A percentile compares a stretch with the other conserved stretches of the same genome.
These are phyloP conservation scores for Penicillium digitatum DNA, from an alignment of 2,329 filamentous ascomycete genomes.

Conservation along the genomic window DNA sequence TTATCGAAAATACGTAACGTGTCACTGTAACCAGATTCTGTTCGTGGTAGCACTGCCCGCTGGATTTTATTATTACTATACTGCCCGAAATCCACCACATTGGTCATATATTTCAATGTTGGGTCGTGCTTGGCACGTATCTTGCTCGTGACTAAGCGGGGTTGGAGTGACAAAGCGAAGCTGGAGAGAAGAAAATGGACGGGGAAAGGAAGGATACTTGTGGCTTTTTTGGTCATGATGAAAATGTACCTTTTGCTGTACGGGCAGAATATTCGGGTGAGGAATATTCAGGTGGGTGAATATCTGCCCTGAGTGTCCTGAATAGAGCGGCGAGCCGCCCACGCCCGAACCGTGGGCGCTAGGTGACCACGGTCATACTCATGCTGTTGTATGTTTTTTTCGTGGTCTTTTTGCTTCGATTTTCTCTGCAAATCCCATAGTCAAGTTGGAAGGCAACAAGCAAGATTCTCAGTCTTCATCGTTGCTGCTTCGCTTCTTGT, in stretches of 20 bases:
- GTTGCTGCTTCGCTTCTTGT: no score
- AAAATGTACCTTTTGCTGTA: not conserved
- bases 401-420: no score
- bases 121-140: not conserved
- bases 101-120: no score
- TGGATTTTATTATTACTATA: no score
- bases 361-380: not conserved
- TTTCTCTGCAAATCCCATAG: no score
- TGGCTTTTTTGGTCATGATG: not conserved
- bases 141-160: not conserved
- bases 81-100: no score
- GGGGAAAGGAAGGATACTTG: not conserved
- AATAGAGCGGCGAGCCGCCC: slow-evolving; percentile 1
- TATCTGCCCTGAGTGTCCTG: not conserved
- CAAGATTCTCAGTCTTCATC: no score
- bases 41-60: no score
- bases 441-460: no score
- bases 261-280: not conserved
- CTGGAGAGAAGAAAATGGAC: not conserved
- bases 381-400: no score
- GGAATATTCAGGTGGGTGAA: not conserved
- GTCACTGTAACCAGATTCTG: no score
- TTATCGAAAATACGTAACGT: no score
- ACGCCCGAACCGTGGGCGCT: not conserved
- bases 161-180: not conserved